phyloP scores from a whole-genome alignment of 495 filamentous ascomycete species.

The Cryomyces minteri region DNA sequence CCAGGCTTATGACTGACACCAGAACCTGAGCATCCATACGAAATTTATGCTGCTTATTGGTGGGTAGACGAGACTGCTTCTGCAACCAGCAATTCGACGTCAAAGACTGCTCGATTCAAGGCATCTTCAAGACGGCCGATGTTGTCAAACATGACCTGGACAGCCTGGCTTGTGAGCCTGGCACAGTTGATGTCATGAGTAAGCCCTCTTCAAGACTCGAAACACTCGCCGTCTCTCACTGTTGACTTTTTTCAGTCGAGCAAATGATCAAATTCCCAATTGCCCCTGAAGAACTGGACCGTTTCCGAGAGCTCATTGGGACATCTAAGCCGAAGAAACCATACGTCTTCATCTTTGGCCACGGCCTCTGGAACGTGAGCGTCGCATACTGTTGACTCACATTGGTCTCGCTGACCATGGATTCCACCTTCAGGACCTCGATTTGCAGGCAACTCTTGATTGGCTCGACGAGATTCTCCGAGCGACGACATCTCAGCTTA shows the following conservation, averaged over 20 bases:
- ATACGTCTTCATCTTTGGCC: conserved; percentile 30
- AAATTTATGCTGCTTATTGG: neutral
- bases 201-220: conserved; percentile 11
- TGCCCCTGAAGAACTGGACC: conserved; percentile 23
- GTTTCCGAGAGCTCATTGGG: conserved; percentile 21
- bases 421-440: conserved; percentile 15
- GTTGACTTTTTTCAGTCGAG: conserved; percentile 21
- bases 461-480: conserved; percentile 27
- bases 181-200: conserved; percentile 25
- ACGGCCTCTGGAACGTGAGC: conserved; percentile 29
- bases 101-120: conserved; percentile 31
- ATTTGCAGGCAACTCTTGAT: conserved; percentile 24
- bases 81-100: conserved; percentile 36
- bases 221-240: neutral
- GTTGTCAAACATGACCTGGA: conserved; percentile 27
- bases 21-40: too few relatives aligned
- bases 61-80: conserved; percentile 26
- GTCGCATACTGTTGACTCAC: neutral
- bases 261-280: conserved; percentile 30
- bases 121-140: conserved; percentile 31
- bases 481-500: conserved; percentile 9
- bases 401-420: neutral
- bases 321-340: conserved; percentile 19
- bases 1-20: too few relatives aligned
- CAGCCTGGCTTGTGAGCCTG: conserved; percentile 22